phyloP scores from a whole-genome alignment of 2,329 filamentous ascomycete genomes.

The Nothophaeocryptopus gaeumannii region DNA sequence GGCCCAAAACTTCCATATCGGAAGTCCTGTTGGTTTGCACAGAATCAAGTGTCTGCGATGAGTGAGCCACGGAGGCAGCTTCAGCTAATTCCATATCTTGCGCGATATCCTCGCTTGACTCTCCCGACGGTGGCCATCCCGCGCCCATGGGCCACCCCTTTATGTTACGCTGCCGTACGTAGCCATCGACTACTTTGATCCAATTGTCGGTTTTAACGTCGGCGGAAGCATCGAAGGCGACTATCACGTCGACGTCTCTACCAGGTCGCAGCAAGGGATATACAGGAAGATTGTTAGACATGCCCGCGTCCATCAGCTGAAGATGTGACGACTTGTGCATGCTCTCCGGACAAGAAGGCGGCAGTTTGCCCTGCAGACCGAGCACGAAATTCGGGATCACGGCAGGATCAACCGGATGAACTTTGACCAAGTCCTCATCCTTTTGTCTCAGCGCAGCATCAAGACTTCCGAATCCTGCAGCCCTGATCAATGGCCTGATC shows the following conservation, averaged over 20 bases:
- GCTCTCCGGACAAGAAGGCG: conserved; percentile 72
- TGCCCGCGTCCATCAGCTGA: conserved; percentile 84
- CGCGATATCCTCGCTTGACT: conserved; percentile 57
- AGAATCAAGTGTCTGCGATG: conserved; percentile 15
- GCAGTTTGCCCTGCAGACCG: conserved; percentile 73
- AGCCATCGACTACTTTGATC: conserved; percentile 91
- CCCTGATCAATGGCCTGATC: conserved; percentile 75
- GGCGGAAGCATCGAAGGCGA: conserved; percentile 91
- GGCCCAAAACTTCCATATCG: conserved; percentile 60
- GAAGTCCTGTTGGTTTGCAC: conserved; percentile 22
- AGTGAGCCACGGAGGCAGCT: conserved; percentile 18
- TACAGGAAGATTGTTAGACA: conserved; percentile 97
- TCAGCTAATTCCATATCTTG: conserved; percentile 61
- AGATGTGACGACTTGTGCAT: conserved; percentile 67
- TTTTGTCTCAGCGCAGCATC: conserved; percentile 80
- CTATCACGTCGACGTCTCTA: conserved; percentile 80
- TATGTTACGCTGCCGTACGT: conserved; percentile 82
- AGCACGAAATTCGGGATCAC: conserved; percentile 85
- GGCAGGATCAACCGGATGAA: conserved; percentile 92
- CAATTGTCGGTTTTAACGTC: conserved; percentile 94
- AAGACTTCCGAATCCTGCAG: conserved; percentile 68
- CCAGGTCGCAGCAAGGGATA: conserved; percentile 90
- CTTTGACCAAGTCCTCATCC: conserved; percentile 80
- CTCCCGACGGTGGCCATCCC: conserved; percentile 74
- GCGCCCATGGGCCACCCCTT: conserved; percentile 92